These are phyloP conservation scores for Cokeromyces recurvatus DNA, from an alignment of 371 early-diverging fungal genomes.

Conservation along the genomic window DNA sequence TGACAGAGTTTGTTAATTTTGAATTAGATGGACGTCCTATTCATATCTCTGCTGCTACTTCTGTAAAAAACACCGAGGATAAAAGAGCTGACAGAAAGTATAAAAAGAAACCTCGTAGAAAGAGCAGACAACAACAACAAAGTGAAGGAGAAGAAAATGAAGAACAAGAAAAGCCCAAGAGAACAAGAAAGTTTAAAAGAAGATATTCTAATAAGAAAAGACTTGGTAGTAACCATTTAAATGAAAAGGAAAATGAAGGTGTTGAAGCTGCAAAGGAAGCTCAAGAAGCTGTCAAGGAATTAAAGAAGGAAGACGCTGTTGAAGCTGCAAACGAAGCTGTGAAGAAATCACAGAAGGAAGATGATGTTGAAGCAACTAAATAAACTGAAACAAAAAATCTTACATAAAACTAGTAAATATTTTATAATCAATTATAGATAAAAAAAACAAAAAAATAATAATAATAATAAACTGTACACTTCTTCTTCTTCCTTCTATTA, in stretches of 20 bases:
- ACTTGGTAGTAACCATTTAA: slow-evolving; percentile 1
- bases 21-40: slow-evolving; percentile 66
- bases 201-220: slow-evolving; percentile 1
- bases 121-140: not conserved
- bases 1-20: slow-evolving; percentile 60
- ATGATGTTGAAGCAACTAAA: slow-evolving; percentile 2
- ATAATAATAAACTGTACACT: no score
- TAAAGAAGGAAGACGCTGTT: slow-evolving; percentile 15
- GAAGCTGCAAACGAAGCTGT: slow-evolving; percentile 10
- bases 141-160: not conserved
- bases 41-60: slow-evolving; percentile 66
- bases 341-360: slow-evolving; percentile 8
- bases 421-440: no score
- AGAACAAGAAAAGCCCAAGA: not conserved
- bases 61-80: slow-evolving; percentile 7
- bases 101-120: not conserved
- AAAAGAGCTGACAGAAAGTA: slow-evolving; percentile 1
- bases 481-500: no score
- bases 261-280: slow-evolving; percentile 8
- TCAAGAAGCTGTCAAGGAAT: slow-evolving; percentile 5
- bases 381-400: no score
- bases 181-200: not conserved
- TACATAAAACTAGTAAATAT: no score
- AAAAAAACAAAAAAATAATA: no score
- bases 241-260: slow-evolving; percentile 11